phyloP scores from a whole-genome alignment of 352 stramenopile species.

The Globisporangium echinulatum region DNA sequence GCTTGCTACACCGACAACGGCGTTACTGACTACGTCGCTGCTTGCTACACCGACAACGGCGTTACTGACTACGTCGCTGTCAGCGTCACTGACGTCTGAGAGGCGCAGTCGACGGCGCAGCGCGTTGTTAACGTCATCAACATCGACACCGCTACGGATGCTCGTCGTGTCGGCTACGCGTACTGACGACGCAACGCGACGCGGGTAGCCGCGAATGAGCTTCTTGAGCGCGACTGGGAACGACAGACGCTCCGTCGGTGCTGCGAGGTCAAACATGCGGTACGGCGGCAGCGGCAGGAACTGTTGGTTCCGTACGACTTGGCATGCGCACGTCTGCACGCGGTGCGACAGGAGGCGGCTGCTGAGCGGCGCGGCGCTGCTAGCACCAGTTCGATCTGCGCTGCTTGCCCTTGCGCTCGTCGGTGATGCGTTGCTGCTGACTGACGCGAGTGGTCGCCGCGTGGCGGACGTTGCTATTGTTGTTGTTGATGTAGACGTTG shows the following conservation, averaged over 20 bases:
- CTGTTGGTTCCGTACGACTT: slow-evolving; percentile 27
- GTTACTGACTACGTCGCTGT: background rate
- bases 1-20: no score
- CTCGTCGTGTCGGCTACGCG: no score
- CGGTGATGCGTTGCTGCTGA: background rate
- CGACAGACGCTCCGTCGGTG: slow-evolving; percentile 31
- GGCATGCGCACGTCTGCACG: slow-evolving; percentile 39
- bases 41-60: no score
- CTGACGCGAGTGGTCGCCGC: background rate
- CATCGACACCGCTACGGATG: background rate
- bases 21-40: background rate
- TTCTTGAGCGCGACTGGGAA: slow-evolving; percentile 55
- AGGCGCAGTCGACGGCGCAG: background rate
- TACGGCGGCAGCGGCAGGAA: slow-evolving; percentile 62
- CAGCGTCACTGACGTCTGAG: slow-evolving; percentile 17
- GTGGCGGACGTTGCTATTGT: background rate
- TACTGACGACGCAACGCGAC: background rate
- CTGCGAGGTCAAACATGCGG: slow-evolving; percentile 70
- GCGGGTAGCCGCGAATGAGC: slow-evolving; percentile 24
- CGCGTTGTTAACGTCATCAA: background rate
- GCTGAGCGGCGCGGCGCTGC: slow-evolving; percentile 7
- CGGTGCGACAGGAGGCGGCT: slow-evolving; percentile 22
- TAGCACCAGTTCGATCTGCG: no score
- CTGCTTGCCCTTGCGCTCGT: background rate
- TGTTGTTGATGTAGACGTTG: background rate